Percentiles rank a stretch among this genome's conserved stretches.
Conservation (phyloP, 306 rosid genomes). For the Gastrolobium villosum region DNA sequence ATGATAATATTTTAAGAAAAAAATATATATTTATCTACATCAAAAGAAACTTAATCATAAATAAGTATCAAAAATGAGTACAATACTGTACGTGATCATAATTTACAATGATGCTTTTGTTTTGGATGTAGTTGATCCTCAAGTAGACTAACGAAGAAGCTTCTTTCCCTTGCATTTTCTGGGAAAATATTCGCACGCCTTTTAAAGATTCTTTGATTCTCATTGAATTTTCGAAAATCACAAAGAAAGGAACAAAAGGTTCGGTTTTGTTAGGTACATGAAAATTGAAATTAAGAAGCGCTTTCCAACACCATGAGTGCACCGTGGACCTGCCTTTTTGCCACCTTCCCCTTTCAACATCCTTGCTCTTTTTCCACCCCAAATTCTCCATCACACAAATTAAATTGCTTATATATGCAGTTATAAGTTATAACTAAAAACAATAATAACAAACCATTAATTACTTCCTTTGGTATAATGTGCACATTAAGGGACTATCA, state of each 20-base stretch:
- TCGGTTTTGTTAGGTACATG: conserved; percentile 38
- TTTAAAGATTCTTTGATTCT: conserved; percentile 32
- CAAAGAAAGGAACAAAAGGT: conserved; percentile 27
- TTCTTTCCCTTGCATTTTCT: conserved; percentile 21
- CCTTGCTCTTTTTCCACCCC: background rate
- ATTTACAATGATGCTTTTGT: background rate
- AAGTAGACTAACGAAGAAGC: background rate
- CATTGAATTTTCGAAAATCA: conserved; percentile 22
- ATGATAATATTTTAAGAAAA: background rate
- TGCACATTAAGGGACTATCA: background rate
- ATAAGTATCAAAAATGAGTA: conserved; percentile 18
- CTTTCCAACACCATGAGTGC: conserved; percentile 40
- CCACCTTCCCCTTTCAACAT: conserved; percentile 17
- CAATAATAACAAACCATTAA: background rate
- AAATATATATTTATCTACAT: background rate
- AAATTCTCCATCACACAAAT: conserved; percentile 1
- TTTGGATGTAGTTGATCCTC: background rate
- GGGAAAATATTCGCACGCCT: conserved; percentile 2
- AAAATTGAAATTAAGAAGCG: conserved; percentile 36
- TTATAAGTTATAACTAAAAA: background rate
- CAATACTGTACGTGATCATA: background rate
- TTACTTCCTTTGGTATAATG: background rate
- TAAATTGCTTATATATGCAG: background rate
- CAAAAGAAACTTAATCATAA: background rate
- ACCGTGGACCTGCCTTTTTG: conserved; percentile 36